A percentile compares a stretch with the other conserved stretches of the same genome.
Evolutionary conservation across 768 basidiomycete species (phyloP).

Genomic region (Sarcodon sp.): DNA sequence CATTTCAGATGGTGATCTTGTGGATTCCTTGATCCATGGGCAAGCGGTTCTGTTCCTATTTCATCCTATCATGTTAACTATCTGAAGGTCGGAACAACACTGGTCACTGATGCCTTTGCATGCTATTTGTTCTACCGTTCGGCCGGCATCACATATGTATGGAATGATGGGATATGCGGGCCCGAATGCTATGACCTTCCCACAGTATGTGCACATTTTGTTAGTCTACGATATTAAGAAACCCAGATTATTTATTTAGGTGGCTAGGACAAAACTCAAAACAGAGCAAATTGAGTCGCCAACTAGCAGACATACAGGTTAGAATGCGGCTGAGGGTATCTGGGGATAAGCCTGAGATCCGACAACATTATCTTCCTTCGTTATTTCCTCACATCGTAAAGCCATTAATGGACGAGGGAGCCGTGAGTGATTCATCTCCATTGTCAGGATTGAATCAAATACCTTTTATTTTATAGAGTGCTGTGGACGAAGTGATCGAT

Average conservation of each 20-base stretch:
- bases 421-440: constrained; percentile 36
- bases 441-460: neutral
- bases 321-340: constrained; percentile 93
- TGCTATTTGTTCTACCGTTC: constrained; percentile 80
- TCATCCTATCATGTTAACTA: neutral
- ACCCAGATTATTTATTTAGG: constrained; percentile 26
- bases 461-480: constrained; percentile 32
- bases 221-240: too few species aligned
- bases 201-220: constrained; percentile 43
- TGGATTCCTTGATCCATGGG: constrained; percentile 93
- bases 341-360: constrained; percentile 79
- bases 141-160: constrained; percentile 76
- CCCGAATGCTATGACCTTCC: constrained; percentile 62
- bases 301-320: constrained; percentile 83
- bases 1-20: constrained; percentile 89
- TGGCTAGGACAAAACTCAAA: constrained; percentile 99
- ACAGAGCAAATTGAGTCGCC: constrained; percentile 65
- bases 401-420: constrained; percentile 63
- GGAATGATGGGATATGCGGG: constrained; percentile 63
- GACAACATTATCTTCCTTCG: constrained; percentile 87
- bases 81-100: constrained; percentile 74
- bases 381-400: constrained; percentile 69
- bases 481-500: constrained; percentile 71
- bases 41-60: constrained; percentile 19
- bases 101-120: constrained; percentile 94